Evolutionary conservation across 2,329 filamentous ascomycete species (phyloP).

Genomic region (Hawksworthiomyces lignivorus): DNA sequence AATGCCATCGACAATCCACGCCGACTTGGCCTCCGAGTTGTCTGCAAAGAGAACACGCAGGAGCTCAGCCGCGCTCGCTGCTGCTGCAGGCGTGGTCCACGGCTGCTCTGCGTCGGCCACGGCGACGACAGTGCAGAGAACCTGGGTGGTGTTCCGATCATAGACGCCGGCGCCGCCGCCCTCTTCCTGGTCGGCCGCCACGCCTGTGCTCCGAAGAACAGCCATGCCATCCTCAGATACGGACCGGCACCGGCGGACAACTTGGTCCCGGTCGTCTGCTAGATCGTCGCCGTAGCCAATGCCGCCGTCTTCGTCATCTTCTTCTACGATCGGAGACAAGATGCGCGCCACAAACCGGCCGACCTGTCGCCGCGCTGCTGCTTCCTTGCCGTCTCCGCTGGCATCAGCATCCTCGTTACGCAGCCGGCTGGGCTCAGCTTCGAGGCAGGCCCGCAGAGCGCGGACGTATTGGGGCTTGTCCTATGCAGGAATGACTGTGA

Average conservation of each 20-base stretch:
- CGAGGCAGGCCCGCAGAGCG: constrained; percentile 7
- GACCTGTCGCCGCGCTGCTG: constrained; percentile 1
- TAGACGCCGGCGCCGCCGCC: too few relatives aligned
- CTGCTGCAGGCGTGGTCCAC: constrained; percentile 24
- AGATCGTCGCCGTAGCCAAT: neutral
- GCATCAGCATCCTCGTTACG: neutral
- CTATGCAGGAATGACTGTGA: neutral
- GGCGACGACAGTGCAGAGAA: constrained; percentile 26
- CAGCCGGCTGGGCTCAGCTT: constrained; percentile 1
- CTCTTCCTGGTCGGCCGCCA: neutral
- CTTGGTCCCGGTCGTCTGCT: constrained; percentile 1
- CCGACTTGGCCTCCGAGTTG: constrained; percentile 7
- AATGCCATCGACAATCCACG: constrained; percentile 47
- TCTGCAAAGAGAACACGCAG: constrained; percentile 21
- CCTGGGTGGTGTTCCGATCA: constrained; percentile 12
- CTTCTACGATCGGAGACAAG: constrained; percentile 9
- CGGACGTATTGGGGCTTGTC: constrained; percentile 5
- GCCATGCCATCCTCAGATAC: constrained; percentile 15
- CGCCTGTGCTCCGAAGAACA: constrained; percentile 5
- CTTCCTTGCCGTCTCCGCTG: neutral
- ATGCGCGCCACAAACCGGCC: constrained; percentile 8
- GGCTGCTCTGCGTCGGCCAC: constrained; percentile 21
- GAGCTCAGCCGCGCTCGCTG: constrained; percentile 23
- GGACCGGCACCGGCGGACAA: constrained; percentile 5
- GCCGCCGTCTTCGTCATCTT: neutral